These are phyloP conservation scores for Phytophthora vignae DNA, from an alignment of 352 stramenopile species.

Conservation along the genomic window DNA sequence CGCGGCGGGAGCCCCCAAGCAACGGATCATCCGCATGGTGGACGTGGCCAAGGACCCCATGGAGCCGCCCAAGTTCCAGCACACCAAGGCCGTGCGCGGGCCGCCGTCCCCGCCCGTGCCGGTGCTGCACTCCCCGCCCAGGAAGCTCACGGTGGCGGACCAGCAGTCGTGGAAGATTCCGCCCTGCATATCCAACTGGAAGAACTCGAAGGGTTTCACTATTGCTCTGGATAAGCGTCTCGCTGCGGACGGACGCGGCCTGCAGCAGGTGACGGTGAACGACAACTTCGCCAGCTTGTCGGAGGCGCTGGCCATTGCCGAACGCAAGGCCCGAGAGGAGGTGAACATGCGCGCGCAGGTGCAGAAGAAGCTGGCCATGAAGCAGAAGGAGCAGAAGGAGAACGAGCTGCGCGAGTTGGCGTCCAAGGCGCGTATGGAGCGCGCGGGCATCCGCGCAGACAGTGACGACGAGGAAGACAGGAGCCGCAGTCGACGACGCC, in stretches of 20 bases:
- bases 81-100: conserved; percentile 96
- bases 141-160: conserved; percentile 93
- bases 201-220: conserved; percentile 99
- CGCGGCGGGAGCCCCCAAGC: conserved; percentile 65
- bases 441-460: conserved; percentile 66
- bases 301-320: conserved; percentile 97
- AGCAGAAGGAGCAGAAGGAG: conserved; percentile 97
- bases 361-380: conserved; percentile 89
- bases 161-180: conserved; percentile 99
- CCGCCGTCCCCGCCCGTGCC: conserved; percentile 91
- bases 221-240: conserved; percentile 99
- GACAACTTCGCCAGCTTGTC: conserved; percentile 98
- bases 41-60: conserved; percentile 99
- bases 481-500: conserved; percentile 36
- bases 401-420: conserved; percentile 95
- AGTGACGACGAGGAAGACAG: conserved; percentile 32
- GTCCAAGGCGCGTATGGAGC: conserved; percentile 93
- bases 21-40: conserved; percentile 99
- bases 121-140: conserved; percentile 93
- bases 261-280: conserved; percentile 97
- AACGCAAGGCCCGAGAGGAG: conserved; percentile 97
- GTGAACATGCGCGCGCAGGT: conserved; percentile 95
- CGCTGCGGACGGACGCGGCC: conserved; percentile 96
- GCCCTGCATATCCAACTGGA: conserved; percentile 99
- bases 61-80: conserved; percentile 99